A percentile compares a stretch with the other conserved stretches of the same genome.
These are phyloP conservation scores for Microdochium bolleyi DNA, from an alignment of 2,329 filamentous ascomycete genomes.

Conservation along the genomic window DNA sequence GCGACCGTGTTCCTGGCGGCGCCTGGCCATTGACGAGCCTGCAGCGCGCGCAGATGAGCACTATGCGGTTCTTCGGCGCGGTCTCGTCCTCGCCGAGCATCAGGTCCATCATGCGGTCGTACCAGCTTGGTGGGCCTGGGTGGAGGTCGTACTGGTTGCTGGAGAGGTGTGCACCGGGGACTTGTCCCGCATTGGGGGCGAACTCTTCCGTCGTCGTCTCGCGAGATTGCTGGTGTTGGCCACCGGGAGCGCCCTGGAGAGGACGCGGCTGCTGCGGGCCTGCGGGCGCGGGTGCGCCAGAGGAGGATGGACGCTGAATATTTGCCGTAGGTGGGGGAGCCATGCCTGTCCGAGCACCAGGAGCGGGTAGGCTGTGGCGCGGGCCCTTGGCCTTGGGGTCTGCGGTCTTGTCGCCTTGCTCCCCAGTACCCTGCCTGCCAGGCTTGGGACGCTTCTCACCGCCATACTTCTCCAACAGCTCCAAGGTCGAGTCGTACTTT, in stretches of 20 bases:
- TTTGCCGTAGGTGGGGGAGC: constrained; percentile 57
- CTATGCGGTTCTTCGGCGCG: constrained; percentile 81
- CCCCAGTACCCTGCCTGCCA: constrained; percentile 15
- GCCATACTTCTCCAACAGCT: constrained; percentile 91
- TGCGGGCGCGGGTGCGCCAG: constrained; percentile 5
- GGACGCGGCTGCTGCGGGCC: constrained; percentile 6
- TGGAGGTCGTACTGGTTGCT: constrained; percentile 23
- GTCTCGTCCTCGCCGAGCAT: constrained; percentile 94
- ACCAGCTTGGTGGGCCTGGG: constrained; percentile 60
- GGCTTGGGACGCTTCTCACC: constrained; percentile 36
- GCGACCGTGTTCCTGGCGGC: constrained; percentile 70
- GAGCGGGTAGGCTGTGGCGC: constrained; percentile 11
- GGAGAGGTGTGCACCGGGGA: constrained; percentile 9
- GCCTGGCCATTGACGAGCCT: constrained; percentile 92
- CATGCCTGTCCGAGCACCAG: constrained; percentile 35
- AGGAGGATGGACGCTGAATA: constrained; percentile 35
- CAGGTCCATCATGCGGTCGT: constrained; percentile 86
- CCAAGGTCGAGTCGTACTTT: constrained; percentile 89
- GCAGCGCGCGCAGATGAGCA: constrained; percentile 75
- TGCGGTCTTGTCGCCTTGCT: constrained; percentile 9
- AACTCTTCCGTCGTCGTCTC: constrained; percentile 9
- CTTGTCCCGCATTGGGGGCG: constrained; percentile 18
- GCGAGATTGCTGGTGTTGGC: constrained; percentile 13
- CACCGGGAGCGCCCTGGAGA: constrained; percentile 10
- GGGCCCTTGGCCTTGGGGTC: constrained; percentile 19